Percentiles rank a stretch among this genome's conserved stretches.
Conservation (phyloP, 257 asterid genomes). For the Solanum tarijense region DNA sequence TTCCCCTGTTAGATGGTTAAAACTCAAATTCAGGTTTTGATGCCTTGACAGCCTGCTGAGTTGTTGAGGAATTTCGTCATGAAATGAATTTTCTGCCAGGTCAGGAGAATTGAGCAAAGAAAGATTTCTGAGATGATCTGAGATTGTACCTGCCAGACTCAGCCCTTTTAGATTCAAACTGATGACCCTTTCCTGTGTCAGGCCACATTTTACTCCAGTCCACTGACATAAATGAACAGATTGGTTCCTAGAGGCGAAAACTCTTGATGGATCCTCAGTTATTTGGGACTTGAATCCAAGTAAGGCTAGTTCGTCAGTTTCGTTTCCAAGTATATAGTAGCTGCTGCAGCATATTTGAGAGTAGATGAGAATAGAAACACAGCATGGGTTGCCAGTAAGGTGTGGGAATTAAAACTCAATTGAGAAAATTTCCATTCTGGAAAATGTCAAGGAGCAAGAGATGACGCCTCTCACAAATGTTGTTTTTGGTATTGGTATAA, state of each 20-base stretch:
- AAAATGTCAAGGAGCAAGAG: background rate
- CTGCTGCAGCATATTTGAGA: slow-evolving; percentile 16
- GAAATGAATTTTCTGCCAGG: slow-evolving; percentile 35
- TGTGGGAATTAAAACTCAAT: background rate
- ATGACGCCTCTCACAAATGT: background rate
- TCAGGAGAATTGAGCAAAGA: slow-evolving; percentile 24
- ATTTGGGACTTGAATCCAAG: slow-evolving; percentile 35
- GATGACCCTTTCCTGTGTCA: slow-evolving; percentile 12
- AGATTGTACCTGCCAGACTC: slow-evolving; percentile 16
- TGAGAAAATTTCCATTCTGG: slow-evolving; percentile 8
- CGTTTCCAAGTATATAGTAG: slow-evolving; percentile 6
- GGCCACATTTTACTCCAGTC: slow-evolving; percentile 31
- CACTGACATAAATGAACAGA: slow-evolving; percentile 27
- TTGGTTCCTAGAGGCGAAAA: slow-evolving; percentile 26
- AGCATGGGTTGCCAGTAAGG: background rate
- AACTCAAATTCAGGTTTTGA: background rate
- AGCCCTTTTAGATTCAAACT: slow-evolving; percentile 21
- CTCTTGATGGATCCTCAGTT: slow-evolving; percentile 27
- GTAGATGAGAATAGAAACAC: background rate
- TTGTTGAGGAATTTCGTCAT: slow-evolving; percentile 19
- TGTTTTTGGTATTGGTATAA: background rate
- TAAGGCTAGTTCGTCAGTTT: slow-evolving; percentile 24
- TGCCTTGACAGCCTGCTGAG: slow-evolving; percentile 17
- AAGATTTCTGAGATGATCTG: slow-evolving; percentile 28
- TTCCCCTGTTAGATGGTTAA: background rate